These are phyloP conservation scores for Chondrus crispus DNA, from an alignment of 23 red algal genomes.

Conservation along the genomic window DNA sequence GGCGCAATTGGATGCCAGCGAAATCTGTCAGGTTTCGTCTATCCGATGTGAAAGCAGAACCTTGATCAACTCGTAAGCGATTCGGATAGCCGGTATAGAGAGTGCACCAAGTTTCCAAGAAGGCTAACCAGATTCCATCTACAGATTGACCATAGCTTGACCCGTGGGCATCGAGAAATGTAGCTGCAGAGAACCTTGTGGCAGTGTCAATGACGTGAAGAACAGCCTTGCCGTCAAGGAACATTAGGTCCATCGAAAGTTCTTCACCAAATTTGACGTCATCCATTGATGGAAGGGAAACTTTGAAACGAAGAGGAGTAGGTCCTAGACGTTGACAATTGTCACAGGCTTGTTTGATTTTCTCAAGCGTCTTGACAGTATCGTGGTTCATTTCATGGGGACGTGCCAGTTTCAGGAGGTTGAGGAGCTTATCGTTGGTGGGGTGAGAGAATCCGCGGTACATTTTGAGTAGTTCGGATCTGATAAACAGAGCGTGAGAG, in stretches of 20 bases:
- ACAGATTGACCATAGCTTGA: not conserved
- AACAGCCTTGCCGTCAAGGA: not conserved
- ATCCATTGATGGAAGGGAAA: not conserved
- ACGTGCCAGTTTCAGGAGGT: not conserved
- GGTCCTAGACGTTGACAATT: not conserved
- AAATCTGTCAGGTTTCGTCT: not conserved
- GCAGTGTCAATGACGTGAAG: not conserved
- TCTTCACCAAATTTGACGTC: constrained; percentile 2
- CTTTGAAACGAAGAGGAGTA: constrained; percentile 4
- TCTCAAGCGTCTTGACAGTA: not conserved
- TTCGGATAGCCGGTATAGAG: constrained; percentile 16
- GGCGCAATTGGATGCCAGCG: not conserved
- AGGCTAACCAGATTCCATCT: constrained; percentile 25
- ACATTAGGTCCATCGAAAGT: not conserved
- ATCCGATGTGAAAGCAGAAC: not conserved
- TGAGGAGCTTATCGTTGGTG: not conserved
- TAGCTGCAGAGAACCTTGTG: not conserved
- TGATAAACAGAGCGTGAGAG: not conserved
- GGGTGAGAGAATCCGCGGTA: not conserved
- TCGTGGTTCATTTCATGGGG: not conserved
- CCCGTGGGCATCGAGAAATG: not conserved
- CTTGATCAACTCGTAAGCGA: not conserved
- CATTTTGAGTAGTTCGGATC: not conserved
- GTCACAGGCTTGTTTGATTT: not conserved
- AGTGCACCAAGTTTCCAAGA: not conserved